A percentile compares a stretch with the other conserved stretches of the same genome.
Evolutionary conservation across 1,284 basidiomycete species (phyloP).

Genomic region (Sparassis latifolia): DNA sequence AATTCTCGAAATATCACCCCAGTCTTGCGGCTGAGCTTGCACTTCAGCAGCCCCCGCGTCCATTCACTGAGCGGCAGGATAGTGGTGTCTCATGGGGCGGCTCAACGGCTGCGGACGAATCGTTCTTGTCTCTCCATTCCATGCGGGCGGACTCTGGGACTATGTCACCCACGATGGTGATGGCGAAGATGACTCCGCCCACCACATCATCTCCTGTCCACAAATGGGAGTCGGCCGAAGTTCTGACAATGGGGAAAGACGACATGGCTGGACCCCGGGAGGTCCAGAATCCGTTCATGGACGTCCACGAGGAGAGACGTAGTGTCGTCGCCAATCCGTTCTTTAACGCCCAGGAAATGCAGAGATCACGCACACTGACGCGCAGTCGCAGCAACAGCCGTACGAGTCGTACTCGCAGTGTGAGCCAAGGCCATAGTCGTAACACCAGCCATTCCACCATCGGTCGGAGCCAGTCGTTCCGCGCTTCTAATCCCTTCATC

Average conservation of each 20-base stretch:
- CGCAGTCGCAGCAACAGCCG: conserved; percentile 23
- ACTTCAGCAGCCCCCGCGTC: conserved; percentile 32
- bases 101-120: conserved; percentile 40
- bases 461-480: conserved; percentile 3
- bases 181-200: conserved; percentile 55
- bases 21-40: conserved; percentile 46
- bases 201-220: conserved; percentile 44
- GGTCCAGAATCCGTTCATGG: conserved; percentile 37
- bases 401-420: conserved; percentile 18
- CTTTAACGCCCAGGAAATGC: conserved; percentile 41
- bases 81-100: conserved; percentile 48
- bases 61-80: conserved; percentile 34
- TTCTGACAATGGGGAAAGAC: conserved; percentile 40
- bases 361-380: conserved; percentile 13
- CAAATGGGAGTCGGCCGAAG: conserved; percentile 67
- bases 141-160: conserved; percentile 40
- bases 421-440: conserved; percentile 11
- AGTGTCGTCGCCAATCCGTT: conserved; percentile 55
- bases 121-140: conserved; percentile 42
- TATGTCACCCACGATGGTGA: conserved; percentile 33
- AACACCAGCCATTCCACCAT: conserved; percentile 6
- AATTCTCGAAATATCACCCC: conserved; percentile 45
- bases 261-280: conserved; percentile 18
- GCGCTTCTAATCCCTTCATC: conserved; percentile 30
- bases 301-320: conserved; percentile 29